Percentiles rank a stretch among this genome's conserved stretches.
These are phyloP conservation scores for Pseudopithomyces maydicus DNA, from an alignment of 2,329 filamentous ascomycete genomes.

Conservation along the genomic window DNA sequence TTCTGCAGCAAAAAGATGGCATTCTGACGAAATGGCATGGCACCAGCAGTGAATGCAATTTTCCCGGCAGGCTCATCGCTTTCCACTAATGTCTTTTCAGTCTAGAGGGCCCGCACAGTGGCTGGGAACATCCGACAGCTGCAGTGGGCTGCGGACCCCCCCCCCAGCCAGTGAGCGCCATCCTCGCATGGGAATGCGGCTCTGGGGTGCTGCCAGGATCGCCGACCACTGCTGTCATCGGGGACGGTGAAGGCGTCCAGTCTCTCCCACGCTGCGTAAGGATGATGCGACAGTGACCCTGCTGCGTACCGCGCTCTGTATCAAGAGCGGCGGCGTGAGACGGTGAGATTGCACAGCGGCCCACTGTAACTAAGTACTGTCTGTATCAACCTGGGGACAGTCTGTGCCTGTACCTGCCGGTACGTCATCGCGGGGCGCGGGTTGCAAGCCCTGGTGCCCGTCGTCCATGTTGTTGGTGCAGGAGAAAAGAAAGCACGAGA, in stretches of 20 bases:
- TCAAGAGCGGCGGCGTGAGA: background rate
- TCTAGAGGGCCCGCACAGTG: background rate
- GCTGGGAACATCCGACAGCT: background rate
- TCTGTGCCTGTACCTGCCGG: constrained; percentile 4
- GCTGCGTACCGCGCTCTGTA: background rate
- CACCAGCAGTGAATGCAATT: background rate
- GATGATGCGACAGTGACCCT: constrained; percentile 12
- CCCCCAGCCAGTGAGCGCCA: background rate
- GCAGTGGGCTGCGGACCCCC: background rate
- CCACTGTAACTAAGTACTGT: no score
- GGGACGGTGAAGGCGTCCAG: background rate
- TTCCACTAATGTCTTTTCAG: background rate
- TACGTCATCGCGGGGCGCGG: constrained; percentile 19
- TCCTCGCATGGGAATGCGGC: background rate
- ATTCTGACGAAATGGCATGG: constrained; percentile 12
- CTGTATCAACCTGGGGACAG: background rate
- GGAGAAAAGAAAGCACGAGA: constrained; percentile 1
- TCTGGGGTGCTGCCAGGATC: background rate
- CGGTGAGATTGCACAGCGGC: background rate
- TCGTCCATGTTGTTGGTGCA: no score
- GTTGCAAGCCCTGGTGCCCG: background rate
- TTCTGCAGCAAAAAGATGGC: constrained; percentile 3
- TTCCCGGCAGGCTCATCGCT: background rate
- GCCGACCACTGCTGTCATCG: background rate
- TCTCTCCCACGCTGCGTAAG: constrained; percentile 7